Percentiles rank a stretch among this genome's conserved stretches.
These are phyloP conservation scores for Aureobasidium sp. DNA, from an alignment of 2,329 filamentous ascomycete genomes.

Conservation along the genomic window DNA sequence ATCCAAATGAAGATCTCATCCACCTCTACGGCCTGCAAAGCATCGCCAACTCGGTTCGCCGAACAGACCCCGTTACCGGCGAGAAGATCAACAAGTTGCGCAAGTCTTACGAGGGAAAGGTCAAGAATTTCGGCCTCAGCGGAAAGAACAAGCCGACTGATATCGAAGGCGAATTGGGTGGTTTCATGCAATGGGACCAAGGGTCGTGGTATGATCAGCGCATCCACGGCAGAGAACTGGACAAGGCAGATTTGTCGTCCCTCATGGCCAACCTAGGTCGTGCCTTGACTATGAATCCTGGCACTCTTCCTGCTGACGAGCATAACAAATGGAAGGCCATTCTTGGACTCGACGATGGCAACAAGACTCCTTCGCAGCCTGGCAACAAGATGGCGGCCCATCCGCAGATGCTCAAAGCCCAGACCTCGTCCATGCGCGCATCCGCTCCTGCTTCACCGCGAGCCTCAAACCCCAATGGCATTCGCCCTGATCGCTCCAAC, in stretches of 20 bases:
- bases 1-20: slow-evolving; percentile 53
- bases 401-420: slow-evolving; percentile 19
- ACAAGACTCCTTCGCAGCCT: slow-evolving; percentile 13
- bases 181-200: slow-evolving; percentile 33
- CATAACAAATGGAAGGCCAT: slow-evolving; percentile 37
- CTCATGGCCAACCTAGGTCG: slow-evolving; percentile 33
- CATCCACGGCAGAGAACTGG: slow-evolving; percentile 35
- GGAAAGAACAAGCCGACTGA: slow-evolving; percentile 44
- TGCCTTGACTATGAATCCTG: slow-evolving; percentile 38
- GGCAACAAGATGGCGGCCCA: slow-evolving; percentile 8
- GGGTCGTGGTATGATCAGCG: slow-evolving; percentile 35
- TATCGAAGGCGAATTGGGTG: slow-evolving; percentile 30
- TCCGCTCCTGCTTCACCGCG: slow-evolving; percentile 33
- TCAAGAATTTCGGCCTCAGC: slow-evolving; percentile 42
- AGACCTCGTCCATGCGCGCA: slow-evolving; percentile 18
- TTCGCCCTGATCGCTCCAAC: slow-evolving; percentile 56
- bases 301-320: slow-evolving; percentile 36
- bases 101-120: slow-evolving; percentile 49
- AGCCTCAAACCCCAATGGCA: slow-evolving; percentile 33
- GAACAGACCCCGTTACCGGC: slow-evolving; percentile 54
- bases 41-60: slow-evolving; percentile 52
- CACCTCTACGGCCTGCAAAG: slow-evolving; percentile 51
- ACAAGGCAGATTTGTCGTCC: slow-evolving; percentile 25
- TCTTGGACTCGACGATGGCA: slow-evolving; percentile 38
- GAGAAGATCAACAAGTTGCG: slow-evolving; percentile 59